A percentile compares a stretch with the other conserved stretches of the same genome.
Evolutionary conservation across 1,284 basidiomycete genomes (phyloP).

Genomic region (Dichomitus squalens): DNA sequence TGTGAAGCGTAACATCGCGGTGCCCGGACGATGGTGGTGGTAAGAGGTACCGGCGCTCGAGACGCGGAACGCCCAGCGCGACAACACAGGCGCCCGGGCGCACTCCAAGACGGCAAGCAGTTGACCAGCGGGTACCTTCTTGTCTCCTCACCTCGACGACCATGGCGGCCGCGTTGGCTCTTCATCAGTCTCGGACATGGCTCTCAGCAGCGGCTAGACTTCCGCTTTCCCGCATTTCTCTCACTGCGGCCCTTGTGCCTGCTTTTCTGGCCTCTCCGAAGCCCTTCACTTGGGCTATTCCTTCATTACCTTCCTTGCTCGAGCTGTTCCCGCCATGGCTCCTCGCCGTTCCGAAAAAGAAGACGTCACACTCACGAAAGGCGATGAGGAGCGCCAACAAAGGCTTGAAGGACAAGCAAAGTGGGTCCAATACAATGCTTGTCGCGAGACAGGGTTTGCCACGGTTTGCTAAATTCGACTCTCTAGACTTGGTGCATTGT

Average conservation of each 20-base stretch:
- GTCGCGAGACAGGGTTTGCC: constrained; percentile 2
- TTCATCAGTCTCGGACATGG: constrained; percentile 37
- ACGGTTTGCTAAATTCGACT: background rate
- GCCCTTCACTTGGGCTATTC: constrained; percentile 48
- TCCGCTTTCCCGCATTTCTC: constrained; percentile 36
- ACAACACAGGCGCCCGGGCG: constrained; percentile 10
- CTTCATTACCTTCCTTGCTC: constrained; percentile 61
- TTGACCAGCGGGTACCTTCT: background rate
- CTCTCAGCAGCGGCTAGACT: constrained; percentile 39
- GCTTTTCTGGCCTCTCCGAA: constrained; percentile 35
- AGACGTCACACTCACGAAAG: constrained; percentile 92
- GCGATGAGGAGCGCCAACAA: constrained; percentile 96
- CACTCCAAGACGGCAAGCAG: too few species aligned
- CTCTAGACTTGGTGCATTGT: constrained; percentile 90
- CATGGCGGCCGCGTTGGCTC: constrained; percentile 44
- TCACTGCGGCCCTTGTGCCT: constrained; percentile 33
- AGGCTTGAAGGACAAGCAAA: constrained; percentile 92
- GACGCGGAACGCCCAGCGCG: background rate
- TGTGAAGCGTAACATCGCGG: constrained; percentile 75
- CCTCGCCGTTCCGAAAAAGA: constrained; percentile 94
- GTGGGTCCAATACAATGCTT: constrained; percentile 49
- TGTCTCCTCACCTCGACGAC: constrained; percentile 14
- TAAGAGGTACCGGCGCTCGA: constrained; percentile 1
- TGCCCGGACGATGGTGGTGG: constrained; percentile 15
- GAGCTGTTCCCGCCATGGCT: constrained; percentile 89